Evolutionary conservation across 75 land plant genomes (phyloP), one percentile per base, ranked within the genome.

Genomic region (Sequoia sempervirens): DNA sequence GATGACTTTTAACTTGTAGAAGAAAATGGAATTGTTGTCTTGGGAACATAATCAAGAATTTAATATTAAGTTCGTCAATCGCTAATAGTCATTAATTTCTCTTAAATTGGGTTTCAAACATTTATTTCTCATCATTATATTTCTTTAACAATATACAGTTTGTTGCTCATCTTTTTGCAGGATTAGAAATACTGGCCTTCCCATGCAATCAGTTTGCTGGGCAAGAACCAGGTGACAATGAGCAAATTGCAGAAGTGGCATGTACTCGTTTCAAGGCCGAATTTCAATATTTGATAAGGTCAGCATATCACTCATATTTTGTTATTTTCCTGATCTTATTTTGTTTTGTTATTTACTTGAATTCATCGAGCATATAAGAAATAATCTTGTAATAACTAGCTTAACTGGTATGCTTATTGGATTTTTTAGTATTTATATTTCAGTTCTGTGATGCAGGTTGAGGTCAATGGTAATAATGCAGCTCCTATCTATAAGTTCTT

Each of bases 141-240:
- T 34, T 36, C 14, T 73, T 15, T 12, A 10, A 36, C 75, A 73
- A 73, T 36, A 36, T 34, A 73, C 9, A 17, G 4, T 34, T 14
- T 73, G 1, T 66, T 73, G 17, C 18, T 34, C 4, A 34, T 13
- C 0, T 15, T 73, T 34, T 73, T 36, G 38, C 17, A 37, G 36
- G 36, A 14, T 40, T 73, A 5, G 18, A 15, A 34, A 36, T 73
- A 15, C 30, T 73, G 36, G 40, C 75, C 43, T 94, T 94, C 85
- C 96, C 96, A 34, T 94, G 96, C 90, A 92, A 92, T 73, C 94
- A 92, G 83, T 94, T 94, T 87, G 88, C 43, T 74, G 90, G 94
- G 8, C 92, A 92, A 82, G 96, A 94, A 75, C 94, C 94, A 26
- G 96, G 96, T 66, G 85, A 50, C 69, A 92, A 90, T 83, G 92